Conservation (phyloP, 2,329 filamentous ascomycete genomes). For the Fusarium tricinctum region DNA sequence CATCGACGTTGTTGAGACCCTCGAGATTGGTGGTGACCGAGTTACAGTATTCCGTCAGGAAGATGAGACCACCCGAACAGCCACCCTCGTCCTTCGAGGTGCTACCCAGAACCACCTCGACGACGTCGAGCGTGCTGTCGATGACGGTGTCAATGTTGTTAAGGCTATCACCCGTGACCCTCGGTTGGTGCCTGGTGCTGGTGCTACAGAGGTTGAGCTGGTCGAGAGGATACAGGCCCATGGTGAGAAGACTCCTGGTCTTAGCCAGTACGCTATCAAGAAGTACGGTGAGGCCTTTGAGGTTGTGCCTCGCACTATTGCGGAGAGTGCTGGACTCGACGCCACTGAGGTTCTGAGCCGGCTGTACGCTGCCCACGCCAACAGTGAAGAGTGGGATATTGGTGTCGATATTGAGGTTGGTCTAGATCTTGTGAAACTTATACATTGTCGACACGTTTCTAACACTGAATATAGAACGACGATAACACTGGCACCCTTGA, state of each 20-base stretch:
- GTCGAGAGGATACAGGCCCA: constrained; percentile 91
- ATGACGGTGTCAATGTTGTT: constrained; percentile 98
- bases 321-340: constrained; percentile 94
- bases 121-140: constrained; percentile 95
- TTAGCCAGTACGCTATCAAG: constrained; percentile 96
- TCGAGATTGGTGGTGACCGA: constrained; percentile 97
- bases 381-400: constrained; percentile 88
- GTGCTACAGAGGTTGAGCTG: constrained; percentile 93
- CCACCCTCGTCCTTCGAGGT: constrained; percentile 92
- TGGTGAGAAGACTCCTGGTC: constrained; percentile 91
- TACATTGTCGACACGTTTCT: constrained; percentile 28
- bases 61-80: constrained; percentile 89
- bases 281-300: constrained; percentile 99
- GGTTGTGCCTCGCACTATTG: constrained; percentile 92
- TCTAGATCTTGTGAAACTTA: background rate
- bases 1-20: constrained; percentile 94
- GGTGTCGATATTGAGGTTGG: constrained; percentile 91
- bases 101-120: constrained; percentile 99
- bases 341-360: constrained; percentile 96
- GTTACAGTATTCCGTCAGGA: constrained; percentile 99
- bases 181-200: constrained; percentile 91
- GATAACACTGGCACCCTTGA: constrained; percentile 86
- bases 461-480: constrained; percentile 69
- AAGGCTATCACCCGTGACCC: constrained; percentile 97
- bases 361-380: constrained; percentile 92